Conservation (phyloP, 2,329 filamentous ascomycete species). For the Alternaria burnsii region DNA sequence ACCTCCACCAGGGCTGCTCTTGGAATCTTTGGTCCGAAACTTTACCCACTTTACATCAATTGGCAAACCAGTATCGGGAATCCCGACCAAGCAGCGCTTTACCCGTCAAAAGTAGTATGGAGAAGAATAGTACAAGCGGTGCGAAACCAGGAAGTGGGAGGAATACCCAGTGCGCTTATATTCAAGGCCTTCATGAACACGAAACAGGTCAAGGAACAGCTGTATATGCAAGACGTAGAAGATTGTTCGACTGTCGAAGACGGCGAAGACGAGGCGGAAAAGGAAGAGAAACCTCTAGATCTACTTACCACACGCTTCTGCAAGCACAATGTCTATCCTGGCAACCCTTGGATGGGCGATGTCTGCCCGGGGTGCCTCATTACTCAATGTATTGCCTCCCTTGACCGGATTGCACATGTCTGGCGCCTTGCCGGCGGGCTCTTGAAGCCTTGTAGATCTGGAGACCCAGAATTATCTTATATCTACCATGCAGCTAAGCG, state of each 20-base stretch:
- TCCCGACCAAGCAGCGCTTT: not conserved
- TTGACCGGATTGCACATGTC: slow-evolving; percentile 5
- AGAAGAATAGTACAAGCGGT: not conserved
- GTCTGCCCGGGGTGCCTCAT: slow-evolving; percentile 8
- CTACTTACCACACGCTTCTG: slow-evolving; percentile 2
- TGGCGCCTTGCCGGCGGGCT: slow-evolving; percentile 6
- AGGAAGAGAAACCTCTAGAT: not conserved
- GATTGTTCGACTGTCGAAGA: not conserved
- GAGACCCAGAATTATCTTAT: not conserved
- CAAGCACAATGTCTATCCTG: not conserved
- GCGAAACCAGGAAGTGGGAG: not conserved
- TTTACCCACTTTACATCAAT: slow-evolving; percentile 3
- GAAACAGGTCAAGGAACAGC: not conserved
- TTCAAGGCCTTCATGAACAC: slow-evolving; percentile 7
- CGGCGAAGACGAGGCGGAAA: not conserved
- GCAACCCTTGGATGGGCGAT: not conserved
- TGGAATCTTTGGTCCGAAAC: not conserved
- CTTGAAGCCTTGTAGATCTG: not conserved
- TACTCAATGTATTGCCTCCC: slow-evolving; percentile 2
- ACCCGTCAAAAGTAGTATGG: not conserved
- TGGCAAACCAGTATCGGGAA: slow-evolving; percentile 1
- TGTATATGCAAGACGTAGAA: not conserved
- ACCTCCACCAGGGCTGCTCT: not conserved
- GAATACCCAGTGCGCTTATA: not conserved
- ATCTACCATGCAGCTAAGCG: not conserved